phyloP scores from a whole-genome alignment of 371 early-diverging fungal genomes.

The Parasitella parasitica region DNA sequence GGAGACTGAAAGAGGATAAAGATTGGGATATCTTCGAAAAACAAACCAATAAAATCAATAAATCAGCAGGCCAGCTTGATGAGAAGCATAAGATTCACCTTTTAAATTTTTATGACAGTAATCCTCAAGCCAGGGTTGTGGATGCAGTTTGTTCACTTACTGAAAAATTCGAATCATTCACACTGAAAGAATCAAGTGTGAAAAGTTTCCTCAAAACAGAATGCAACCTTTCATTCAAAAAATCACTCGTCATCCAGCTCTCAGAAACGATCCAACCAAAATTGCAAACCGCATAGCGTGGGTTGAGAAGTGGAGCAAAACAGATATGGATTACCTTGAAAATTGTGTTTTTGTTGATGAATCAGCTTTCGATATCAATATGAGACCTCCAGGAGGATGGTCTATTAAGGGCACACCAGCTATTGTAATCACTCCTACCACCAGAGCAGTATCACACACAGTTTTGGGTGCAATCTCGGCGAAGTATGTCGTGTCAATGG shows the following conservation, averaged over 20 bases:
- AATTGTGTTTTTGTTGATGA: too few species aligned
- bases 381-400: conserved; percentile 6
- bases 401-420: conserved; percentile 6
- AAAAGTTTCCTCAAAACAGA: too few species aligned
- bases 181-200: too few species aligned
- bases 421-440: conserved; percentile 5
- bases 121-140: conserved; percentile 9
- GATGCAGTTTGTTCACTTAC: conserved; percentile 8
- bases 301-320: too few species aligned
- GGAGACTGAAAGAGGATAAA: conserved; percentile 1
- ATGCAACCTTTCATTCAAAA: too few species aligned
- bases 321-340: too few species aligned
- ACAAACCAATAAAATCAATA: neutral
- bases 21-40: conserved; percentile 11
- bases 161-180: too few species aligned
- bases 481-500: conserved; percentile 20
- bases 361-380: conserved; percentile 17
- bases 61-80: conserved; percentile 4
- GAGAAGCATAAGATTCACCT: conserved; percentile 3
- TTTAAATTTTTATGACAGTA: conserved; percentile 3
- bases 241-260: conserved; percentile 22
- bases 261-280: conserved; percentile 16
- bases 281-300: conserved; percentile 10
- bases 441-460: conserved; percentile 11
- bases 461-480: conserved; percentile 10